Evolutionary conservation across 306 rosid species (phyloP), one percentile per base, ranked within the genome.

Genomic region (Rosa lucieae): DNA sequence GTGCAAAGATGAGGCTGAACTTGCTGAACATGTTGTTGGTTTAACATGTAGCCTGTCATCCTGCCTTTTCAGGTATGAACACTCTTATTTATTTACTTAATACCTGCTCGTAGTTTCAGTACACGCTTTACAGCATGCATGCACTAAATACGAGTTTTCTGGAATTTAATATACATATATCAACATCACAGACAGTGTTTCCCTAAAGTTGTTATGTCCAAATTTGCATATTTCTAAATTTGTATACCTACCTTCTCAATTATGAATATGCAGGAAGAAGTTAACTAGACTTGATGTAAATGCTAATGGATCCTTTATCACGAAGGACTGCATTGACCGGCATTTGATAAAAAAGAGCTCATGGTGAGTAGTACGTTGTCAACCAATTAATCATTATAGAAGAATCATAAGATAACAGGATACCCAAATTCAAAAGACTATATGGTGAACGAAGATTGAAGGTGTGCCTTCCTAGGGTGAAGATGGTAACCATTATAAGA

Each of bases 21-120:
- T 92, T 75, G 95, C 99, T 70, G 99, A 95, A 72, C 99, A 92
- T 85, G 88, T 92, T 82, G 97, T 82, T 85, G 98, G 97, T 80
- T 87, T 94, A 93, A 94, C 97, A 10, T 72, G 85, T 83, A 91
- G 93, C 85, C 77, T 94, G 70, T 97, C 99, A 26, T 94, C 97
- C 84, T 94, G 97, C 81, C 99, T 89, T 58, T 94, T 88, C 84
- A 94, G 99, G 99, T 94, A 83, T 81, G 67, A 80, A 51, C 67
- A 69, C 67, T 69, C 72, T 23, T 53, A 44, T 63, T 77, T 58
- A 74, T 82, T 35, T 32, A 78, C 77, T 80, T 56, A 20, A 77
- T 71, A 58, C 51, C 26, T 47, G 44, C 68, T 62, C 35, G 53
- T 21, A 4, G 51, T 74, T 40, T 74, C 35, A 17, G 35, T 15